A percentile compares a stretch with the other conserved stretches of the same genome.
phyloP scores from a whole-genome alignment of 2,329 filamentous ascomycete species.

The Aspergillus ochraceoroseus region DNA sequence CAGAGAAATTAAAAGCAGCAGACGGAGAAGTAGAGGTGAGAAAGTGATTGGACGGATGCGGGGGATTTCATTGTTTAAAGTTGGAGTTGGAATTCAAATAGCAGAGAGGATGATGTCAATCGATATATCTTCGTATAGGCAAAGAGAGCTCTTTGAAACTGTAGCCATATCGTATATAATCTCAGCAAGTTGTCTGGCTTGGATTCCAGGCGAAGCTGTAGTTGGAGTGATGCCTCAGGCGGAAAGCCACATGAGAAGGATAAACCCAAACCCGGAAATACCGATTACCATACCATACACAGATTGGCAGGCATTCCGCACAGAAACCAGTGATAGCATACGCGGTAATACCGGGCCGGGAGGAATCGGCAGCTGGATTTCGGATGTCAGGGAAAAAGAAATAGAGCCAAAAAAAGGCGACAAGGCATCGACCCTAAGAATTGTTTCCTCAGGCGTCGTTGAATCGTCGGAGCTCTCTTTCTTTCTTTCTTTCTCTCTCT shows the following conservation, averaged over 20 bases:
- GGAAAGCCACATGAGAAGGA: too few species aligned
- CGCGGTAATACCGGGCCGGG: slow-evolving; percentile 23
- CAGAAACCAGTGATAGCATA: slow-evolving; percentile 2
- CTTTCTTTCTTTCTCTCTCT: slow-evolving; percentile 11
- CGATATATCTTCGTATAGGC: too few species aligned
- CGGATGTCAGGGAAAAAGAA: slow-evolving; percentile 17
- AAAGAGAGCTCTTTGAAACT: too few species aligned
- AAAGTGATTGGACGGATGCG: slow-evolving; percentile 30
- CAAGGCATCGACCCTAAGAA: too few species aligned
- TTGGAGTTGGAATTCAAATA: too few species aligned
- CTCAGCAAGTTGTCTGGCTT: too few species aligned
- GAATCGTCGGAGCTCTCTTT: slow-evolving; percentile 12
- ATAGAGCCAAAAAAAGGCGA: background rate
- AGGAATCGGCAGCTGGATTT: slow-evolving; percentile 25
- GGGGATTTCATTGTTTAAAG: too few species aligned
- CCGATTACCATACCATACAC: slow-evolving; percentile 13
- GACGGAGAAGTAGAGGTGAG: slow-evolving; percentile 32
- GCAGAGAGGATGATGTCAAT: too few species aligned
- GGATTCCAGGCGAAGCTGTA: too few species aligned
- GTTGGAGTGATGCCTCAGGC: too few species aligned
- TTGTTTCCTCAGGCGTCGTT: too few species aligned
- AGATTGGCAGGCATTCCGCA: background rate
- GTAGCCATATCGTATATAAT: too few species aligned
- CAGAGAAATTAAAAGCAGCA: slow-evolving; percentile 34
- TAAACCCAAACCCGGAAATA: slow-evolving; percentile 20